Evolutionary conservation across 352 stramenopile genomes (phyloP).

Genomic region (Albugo laibachii): DNA sequence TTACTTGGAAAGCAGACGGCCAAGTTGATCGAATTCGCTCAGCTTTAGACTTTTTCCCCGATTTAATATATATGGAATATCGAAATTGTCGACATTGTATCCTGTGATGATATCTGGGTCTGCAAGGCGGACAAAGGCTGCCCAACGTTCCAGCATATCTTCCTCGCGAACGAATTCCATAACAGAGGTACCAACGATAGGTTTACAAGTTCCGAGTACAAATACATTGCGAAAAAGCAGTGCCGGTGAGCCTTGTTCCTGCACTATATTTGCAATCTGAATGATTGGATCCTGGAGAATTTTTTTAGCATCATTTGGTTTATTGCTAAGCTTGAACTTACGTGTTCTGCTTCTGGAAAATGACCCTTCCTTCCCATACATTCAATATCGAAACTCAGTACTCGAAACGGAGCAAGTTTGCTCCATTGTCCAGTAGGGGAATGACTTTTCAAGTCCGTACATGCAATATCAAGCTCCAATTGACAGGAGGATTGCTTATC

Average conservation of each 20-base stretch:
- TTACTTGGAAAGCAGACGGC: constrained; percentile 74
- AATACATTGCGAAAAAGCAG: constrained; percentile 91
- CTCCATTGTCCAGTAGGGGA: constrained; percentile 87
- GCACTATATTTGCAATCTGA: constrained; percentile 97
- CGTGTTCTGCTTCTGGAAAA: constrained; percentile 71
- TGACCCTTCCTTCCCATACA: constrained; percentile 96
- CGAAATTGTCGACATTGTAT: constrained; percentile 99
- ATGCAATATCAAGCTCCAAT: constrained; percentile 96
- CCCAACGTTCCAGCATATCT: constrained; percentile 95
- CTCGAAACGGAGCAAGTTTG: constrained; percentile 92
- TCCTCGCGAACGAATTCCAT: constrained; percentile 91
- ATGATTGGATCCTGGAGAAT: constrained; percentile 93
- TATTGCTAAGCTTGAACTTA: constrained; percentile 3
- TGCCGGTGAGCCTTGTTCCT: constrained; percentile 52
- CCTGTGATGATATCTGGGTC: constrained; percentile 99
- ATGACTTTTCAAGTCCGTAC: constrained; percentile 91
- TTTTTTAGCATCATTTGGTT: not conserved
- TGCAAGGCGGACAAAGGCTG: constrained; percentile 85
- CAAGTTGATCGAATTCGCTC: constrained; percentile 52
- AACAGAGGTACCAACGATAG: constrained; percentile 96
- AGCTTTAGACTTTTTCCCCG: constrained; percentile 88
- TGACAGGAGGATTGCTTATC: constrained; percentile 83
- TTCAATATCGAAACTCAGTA: constrained; percentile 99
- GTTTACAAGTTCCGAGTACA: constrained; percentile 92
- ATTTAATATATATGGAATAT: constrained; percentile 98